Percentiles rank a stretch among this genome's conserved stretches.
Evolutionary conservation across 805 yeast species (phyloP).

Genomic region (Tetrapisispora arboricola): DNA sequence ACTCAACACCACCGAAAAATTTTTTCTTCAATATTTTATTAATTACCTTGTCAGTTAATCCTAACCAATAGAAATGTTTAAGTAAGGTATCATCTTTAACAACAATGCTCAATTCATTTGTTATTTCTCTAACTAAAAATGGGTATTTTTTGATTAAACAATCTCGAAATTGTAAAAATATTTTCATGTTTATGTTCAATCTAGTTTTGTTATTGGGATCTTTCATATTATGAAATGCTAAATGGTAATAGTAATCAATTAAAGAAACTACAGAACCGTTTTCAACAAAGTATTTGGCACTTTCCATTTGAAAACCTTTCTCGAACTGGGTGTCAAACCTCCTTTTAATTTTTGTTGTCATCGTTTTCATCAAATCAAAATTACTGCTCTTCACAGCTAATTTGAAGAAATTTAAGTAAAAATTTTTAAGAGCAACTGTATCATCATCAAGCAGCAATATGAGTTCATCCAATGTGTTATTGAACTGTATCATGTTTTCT

Average conservation of each 20-base stretch:
- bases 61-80: constrained; percentile 10
- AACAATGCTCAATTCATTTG: constrained; percentile 16
- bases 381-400: constrained; percentile 11
- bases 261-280: constrained; percentile 12
- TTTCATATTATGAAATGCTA: not conserved
- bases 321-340: constrained; percentile 11
- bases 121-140: constrained; percentile 12
- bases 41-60: constrained; percentile 2
- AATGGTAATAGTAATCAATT: constrained; percentile 10
- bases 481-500: no score
- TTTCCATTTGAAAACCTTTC: constrained; percentile 9
- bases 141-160: constrained; percentile 14
- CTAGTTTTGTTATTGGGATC: not conserved
- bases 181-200: constrained; percentile 5
- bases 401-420: constrained; percentile 12
- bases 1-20: constrained; percentile 6
- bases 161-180: constrained; percentile 15
- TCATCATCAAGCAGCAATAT: no score
- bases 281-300: constrained; percentile 17
- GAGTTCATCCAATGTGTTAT: no score
- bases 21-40: constrained; percentile 1
- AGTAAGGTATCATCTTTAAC: constrained; percentile 8
- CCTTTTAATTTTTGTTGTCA: constrained; percentile 7
- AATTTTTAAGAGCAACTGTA: constrained; percentile 5
- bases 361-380: constrained; percentile 7